phyloP scores from a whole-genome alignment of 176 grass and related monocot species.

The Oryza brachyantha region DNA sequence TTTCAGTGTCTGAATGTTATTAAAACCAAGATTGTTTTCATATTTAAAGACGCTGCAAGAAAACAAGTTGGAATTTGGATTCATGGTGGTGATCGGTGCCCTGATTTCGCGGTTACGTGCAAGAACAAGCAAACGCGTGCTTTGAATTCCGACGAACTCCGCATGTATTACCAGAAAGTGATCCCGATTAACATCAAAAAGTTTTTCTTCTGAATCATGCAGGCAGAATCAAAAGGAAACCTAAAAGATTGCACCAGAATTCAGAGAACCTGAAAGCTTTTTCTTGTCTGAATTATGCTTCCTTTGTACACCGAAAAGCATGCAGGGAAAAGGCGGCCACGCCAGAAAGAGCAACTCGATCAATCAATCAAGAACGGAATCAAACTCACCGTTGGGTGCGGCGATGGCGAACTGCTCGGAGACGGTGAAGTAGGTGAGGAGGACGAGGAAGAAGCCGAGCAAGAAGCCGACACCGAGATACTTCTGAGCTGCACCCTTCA shows the following conservation, averaged over 20 bases:
- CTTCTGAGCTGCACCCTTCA: conserved; percentile 53
- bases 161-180: background rate
- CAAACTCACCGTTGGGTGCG: conserved; percentile 57
- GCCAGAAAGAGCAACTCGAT: background rate
- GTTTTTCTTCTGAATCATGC: background rate
- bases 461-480: conserved; percentile 55
- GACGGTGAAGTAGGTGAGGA: conserved; percentile 68
- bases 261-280: background rate
- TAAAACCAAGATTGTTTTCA: background rate
- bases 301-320: background rate
- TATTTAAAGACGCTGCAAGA: background rate
- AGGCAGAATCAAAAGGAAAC: background rate
- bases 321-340: no score
- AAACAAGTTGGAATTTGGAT: background rate
- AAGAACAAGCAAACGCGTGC: background rate
- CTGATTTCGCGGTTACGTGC: background rate
- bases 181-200: background rate
- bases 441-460: conserved; percentile 78
- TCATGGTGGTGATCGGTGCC: background rate
- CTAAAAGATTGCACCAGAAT: background rate
- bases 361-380: background rate
- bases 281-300: conserved; percentile 1
- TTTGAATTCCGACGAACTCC: background rate
- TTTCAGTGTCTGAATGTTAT: background rate
- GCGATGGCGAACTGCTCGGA: conserved; percentile 69